Percentiles rank a stretch among this genome's conserved stretches.
These are phyloP conservation scores for Davidsoniella australis DNA, from an alignment of 2,329 filamentous ascomycete genomes.

Conservation along the genomic window DNA sequence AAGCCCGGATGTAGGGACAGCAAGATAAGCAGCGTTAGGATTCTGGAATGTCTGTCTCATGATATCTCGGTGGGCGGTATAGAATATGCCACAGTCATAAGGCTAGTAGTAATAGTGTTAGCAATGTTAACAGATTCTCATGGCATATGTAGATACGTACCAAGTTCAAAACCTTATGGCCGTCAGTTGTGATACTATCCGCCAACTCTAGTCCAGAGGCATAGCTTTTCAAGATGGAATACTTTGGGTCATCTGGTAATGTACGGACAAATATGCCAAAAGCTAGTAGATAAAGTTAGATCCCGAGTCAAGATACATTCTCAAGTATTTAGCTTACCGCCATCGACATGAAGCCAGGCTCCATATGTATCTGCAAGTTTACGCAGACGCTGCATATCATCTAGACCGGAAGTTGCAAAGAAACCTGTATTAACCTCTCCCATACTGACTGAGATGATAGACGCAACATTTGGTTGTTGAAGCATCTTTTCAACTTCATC, in stretches of 20 bases:
- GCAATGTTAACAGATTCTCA: not conserved
- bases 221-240: conserved; percentile 31
- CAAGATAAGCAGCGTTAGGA: conserved; percentile 69
- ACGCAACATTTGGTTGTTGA: conserved; percentile 34
- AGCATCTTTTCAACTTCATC: conserved; percentile 45
- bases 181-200: conserved; percentile 75
- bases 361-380: conserved; percentile 52
- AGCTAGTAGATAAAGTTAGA: conserved; percentile 26
- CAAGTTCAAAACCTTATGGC: conserved; percentile 85
- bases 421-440: conserved; percentile 83
- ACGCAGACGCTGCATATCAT: conserved; percentile 47
- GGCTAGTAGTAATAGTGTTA: conserved; percentile 29
- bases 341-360: conserved; percentile 83
- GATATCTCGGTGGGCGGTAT: conserved; percentile 47
- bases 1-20: conserved; percentile 29
- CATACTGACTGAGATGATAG: conserved; percentile 64
- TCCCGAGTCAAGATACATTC: not conserved
- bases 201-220: conserved; percentile 57
- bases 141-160: conserved; percentile 24
- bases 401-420: conserved; percentile 44
- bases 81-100: conserved; percentile 84
- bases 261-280: conserved; percentile 70
- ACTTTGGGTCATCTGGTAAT: conserved; percentile 40
- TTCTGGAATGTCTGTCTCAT: conserved; percentile 55
- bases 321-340: conserved; percentile 29